Base-by-base conservation (phyloP, 176 grass and related monocot genomes). In the Oryza glumipatula region DNA sequence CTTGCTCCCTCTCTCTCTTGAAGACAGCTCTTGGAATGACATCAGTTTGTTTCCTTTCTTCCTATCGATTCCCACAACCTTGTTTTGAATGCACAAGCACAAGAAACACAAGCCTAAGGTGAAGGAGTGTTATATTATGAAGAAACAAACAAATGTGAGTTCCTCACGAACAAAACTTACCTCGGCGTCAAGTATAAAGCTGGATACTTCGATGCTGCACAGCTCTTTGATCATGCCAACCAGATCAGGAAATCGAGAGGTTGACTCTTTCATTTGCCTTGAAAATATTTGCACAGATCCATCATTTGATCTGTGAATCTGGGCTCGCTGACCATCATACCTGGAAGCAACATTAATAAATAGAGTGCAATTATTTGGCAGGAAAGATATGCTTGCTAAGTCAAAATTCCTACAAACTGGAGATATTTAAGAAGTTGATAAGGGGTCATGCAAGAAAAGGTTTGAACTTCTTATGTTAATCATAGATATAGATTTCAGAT, bases 191-290 rank as follows among this genome's bases (percentile, higher is more conserved):
- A 94, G 80, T 81, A 98, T 94, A 83, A 98, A 95, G 86, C 83
- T 94, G 67, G 88, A 76, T 58, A 88, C 83, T 72, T 89, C 68
- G 72, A 77, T 44, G 72, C 69, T 92, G 77, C 89, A 95, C 32
- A 82, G 79, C 80, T 98, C 96, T 85, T 79, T 94, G 83, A 98
- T 95, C 71, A 89, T 86, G 79, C 86, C 87, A 60, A 95, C 83
- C 23, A 98, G 80, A 90, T 98, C 91, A 58, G 96, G 93, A 87
- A 98, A 95, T 68, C 93, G 86, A 21, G 85, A 72, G n/a, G 93
- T 95, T 56, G 96, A 94, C 85, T 98, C 96, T 89, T 98, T 98
- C 96, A 95, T 95, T 92, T 98, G 93, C 71, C 96, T 91, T 64
- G 96, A 98, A 92, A 98, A 98, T 83, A 95, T 87, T 73, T 82